Conservation (phyloP, 192 early-diverging fungal species). For the Chytriomyces hyalinus region DNA sequence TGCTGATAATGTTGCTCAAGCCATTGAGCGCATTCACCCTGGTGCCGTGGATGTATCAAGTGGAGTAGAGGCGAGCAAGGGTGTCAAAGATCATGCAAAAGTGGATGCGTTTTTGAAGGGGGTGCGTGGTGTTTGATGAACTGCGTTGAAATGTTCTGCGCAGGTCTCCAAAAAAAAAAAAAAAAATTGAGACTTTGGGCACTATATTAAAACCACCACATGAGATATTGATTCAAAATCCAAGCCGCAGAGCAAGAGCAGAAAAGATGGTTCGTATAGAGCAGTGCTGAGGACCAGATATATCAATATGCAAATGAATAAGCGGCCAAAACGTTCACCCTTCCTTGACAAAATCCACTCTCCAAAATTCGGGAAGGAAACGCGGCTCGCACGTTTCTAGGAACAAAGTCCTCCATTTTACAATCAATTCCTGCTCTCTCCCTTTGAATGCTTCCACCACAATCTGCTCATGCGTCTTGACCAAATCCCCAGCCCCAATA, state of each 20-base stretch:
- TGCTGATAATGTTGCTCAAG: constrained; percentile 79
- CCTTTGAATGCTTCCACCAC: constrained; percentile 14
- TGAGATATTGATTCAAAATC: no score
- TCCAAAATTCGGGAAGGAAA: constrained; percentile 9
- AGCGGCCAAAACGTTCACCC: not conserved
- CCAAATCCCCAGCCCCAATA: not conserved
- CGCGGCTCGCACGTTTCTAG: not conserved
- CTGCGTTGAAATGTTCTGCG: not conserved
- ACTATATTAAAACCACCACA: no score
- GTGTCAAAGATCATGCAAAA: constrained; percentile 79
- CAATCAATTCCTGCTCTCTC: not conserved
- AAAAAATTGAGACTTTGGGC: not conserved
- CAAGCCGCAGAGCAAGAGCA: no score
- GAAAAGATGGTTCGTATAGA: no score
- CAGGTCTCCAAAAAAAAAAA: not conserved
- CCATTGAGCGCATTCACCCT: constrained; percentile 69
- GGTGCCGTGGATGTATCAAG: constrained; percentile 93
- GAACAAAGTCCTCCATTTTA: constrained; percentile 1
- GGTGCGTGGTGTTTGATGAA: not conserved
- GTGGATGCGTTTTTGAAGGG: constrained; percentile 70
- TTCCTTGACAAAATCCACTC: constrained; percentile 17
- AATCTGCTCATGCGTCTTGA: constrained; percentile 11
- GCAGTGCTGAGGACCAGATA: no score
- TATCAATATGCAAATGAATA: not conserved
- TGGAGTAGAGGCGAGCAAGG: constrained; percentile 79